These are phyloP conservation scores for Pseudopyricularia cyperi DNA, from an alignment of 2,329 filamentous ascomycete genomes.

Conservation along the genomic window DNA sequence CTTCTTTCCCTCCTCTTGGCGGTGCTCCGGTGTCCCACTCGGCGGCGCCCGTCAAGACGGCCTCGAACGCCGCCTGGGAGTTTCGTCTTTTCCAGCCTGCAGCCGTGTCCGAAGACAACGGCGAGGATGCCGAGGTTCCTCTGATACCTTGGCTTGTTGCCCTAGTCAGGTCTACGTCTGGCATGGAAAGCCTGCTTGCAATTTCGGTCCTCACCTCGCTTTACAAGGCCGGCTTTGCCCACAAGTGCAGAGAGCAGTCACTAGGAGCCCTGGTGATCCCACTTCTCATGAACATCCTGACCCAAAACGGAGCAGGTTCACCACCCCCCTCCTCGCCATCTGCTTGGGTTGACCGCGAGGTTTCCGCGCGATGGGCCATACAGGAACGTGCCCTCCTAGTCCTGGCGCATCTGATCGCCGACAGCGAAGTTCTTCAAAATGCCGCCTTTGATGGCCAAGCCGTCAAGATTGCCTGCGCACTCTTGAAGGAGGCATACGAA, in stretches of 20 bases:
- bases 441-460: conserved; percentile 58
- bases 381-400: conserved; percentile 62
- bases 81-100: conserved; percentile 15
- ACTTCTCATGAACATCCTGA: conserved; percentile 51
- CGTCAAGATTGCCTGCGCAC: conserved; percentile 29
- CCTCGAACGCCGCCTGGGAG: conserved; percentile 17
- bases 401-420: conserved; percentile 65
- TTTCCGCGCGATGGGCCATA: conserved; percentile 33
- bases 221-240: conserved; percentile 54
- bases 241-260: conserved; percentile 48
- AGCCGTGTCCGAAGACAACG: conserved; percentile 16
- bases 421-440: conserved; percentile 68
- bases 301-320: conserved; percentile 17
- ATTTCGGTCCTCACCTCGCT: conserved; percentile 56
- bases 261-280: conserved; percentile 59
- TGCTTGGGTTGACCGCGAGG: conserved; percentile 21
- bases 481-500: conserved; percentile 38
- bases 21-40: not conserved
- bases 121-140: conserved; percentile 55
- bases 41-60: conserved; percentile 21
- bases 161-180: conserved; percentile 42
- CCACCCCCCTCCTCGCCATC: not conserved
- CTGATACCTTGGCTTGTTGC: conserved; percentile 63
- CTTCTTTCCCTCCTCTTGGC: conserved; percentile 11
- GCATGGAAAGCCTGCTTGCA: conserved; percentile 52